These are phyloP conservation scores for Thermochaetoides thermophila DNA, from an alignment of 495 filamentous ascomycete species.

Conservation along the genomic window DNA sequence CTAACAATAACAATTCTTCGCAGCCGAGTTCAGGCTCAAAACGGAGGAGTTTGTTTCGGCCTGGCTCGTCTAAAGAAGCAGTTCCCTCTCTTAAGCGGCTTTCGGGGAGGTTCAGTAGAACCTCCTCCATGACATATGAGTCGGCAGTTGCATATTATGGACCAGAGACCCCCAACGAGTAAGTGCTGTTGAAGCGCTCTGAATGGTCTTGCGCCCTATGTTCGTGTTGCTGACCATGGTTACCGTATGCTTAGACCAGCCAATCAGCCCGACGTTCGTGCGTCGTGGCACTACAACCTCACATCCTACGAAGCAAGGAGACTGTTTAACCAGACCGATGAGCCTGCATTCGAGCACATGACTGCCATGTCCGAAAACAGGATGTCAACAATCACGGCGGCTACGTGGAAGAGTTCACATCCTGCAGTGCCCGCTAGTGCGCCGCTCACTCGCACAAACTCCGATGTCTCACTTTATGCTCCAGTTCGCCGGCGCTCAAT, in stretches of 20 bases:
- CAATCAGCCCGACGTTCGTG: constrained; percentile 18
- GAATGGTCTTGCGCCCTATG: background rate
- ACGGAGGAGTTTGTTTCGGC: constrained; percentile 20
- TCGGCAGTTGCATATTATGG: constrained; percentile 18
- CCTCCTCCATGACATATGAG: constrained; percentile 23
- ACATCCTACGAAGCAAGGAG: constrained; percentile 29
- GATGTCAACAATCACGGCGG: constrained; percentile 20
- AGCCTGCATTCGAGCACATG: constrained; percentile 17
- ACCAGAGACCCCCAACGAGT: constrained; percentile 13
- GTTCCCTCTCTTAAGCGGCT: constrained; percentile 5
- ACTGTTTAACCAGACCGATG: constrained; percentile 25
- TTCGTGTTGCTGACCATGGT: constrained; percentile 5
- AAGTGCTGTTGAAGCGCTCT: background rate
- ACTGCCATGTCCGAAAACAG: constrained; percentile 21
- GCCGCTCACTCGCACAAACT: constrained; percentile 22
- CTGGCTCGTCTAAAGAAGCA: constrained; percentile 14
- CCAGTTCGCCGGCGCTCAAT: constrained; percentile 32
- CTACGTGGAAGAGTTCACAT: constrained; percentile 23
- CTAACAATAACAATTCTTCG: constrained; percentile 11
- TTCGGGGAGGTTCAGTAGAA: constrained; percentile 11
- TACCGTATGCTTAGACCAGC: constrained; percentile 5
- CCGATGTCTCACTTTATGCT: constrained; percentile 32
- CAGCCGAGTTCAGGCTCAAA: constrained; percentile 8
- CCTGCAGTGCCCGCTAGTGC: constrained; percentile 16
- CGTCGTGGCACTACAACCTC: constrained; percentile 28